Percentiles rank a stretch among this genome's conserved stretches.
Evolutionary conservation across 169 alveolate genomes (phyloP).

Genomic region (Plasmodium sp.): DNA sequence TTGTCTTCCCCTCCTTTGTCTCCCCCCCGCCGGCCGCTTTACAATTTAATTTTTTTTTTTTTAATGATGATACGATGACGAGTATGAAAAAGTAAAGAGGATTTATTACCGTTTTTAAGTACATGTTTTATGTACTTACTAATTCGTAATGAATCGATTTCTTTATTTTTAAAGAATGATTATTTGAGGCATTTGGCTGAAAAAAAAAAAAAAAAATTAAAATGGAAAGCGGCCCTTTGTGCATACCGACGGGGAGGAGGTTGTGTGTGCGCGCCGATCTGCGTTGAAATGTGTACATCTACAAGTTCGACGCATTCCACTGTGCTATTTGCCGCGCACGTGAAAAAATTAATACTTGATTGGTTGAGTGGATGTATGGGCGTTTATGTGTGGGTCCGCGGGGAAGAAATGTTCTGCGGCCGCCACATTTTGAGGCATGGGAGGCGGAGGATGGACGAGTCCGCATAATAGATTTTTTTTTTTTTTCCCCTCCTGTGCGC

Average conservation of each 20-base stretch:
- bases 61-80: conserved; percentile 75
- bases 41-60: conserved; percentile 37
- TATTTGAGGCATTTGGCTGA: conserved; percentile 88
- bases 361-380: not conserved
- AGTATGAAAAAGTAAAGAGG: conserved; percentile 73
- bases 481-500: not conserved
- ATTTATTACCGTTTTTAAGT: conserved; percentile 51
- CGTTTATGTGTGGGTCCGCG: not conserved
- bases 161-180: conserved; percentile 78
- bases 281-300: not conserved
- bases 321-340: not conserved
- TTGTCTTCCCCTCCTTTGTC: not conserved
- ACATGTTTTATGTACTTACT: conserved; percentile 81
- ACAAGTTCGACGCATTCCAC: not conserved
- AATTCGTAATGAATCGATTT: conserved; percentile 44
- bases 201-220: conserved; percentile 35
- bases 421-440: not conserved
- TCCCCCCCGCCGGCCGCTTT: not conserved
- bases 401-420: not conserved
- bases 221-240: not conserved
- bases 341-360: not conserved
- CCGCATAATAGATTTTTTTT: not conserved
- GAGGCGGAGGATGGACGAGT: not conserved
- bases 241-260: not conserved
- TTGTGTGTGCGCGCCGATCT: not conserved